phyloP scores from a whole-genome alignment of 176 grass and related monocot genomes.

The Lolium perenne region DNA sequence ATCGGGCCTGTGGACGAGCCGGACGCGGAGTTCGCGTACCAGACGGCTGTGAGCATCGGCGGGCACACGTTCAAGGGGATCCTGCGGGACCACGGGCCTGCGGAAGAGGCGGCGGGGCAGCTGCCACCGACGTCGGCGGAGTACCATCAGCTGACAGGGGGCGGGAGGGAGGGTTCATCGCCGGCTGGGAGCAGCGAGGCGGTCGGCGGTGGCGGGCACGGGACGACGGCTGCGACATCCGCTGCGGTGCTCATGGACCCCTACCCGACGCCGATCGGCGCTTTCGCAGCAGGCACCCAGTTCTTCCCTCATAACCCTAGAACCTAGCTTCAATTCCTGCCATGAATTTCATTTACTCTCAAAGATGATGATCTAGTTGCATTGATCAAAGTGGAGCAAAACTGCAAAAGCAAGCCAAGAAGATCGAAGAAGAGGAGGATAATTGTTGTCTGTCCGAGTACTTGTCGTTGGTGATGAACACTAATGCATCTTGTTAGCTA shows the following conservation, averaged over 20 bases:
- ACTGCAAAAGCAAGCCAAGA: slow-evolving; percentile 34
- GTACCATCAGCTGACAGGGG: slow-evolving; percentile 59
- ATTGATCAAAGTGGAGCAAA: slow-evolving; percentile 33
- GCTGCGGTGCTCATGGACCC: slow-evolving; percentile 80
- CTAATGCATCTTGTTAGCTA: slow-evolving; percentile 50
- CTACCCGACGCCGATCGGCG: slow-evolving; percentile 91
- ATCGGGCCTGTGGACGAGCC: slow-evolving; percentile 87
- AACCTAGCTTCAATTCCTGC: slow-evolving; percentile 61
- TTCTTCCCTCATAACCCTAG: slow-evolving; percentile 98
- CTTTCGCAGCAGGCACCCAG: slow-evolving; percentile 94
- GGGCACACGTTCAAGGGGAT: slow-evolving; percentile 97
- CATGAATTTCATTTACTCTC: slow-evolving; percentile 54
- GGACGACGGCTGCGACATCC: slow-evolving; percentile 38
- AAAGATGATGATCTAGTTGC: slow-evolving; percentile 34
- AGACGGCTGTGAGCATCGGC: slow-evolving; percentile 90
- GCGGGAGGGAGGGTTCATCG: slow-evolving; percentile 62
- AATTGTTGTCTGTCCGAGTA: slow-evolving; percentile 37
- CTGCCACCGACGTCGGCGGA: slow-evolving; percentile 45
- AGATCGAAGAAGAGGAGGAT: slow-evolving; percentile 25
- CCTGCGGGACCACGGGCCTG: slow-evolving; percentile 82
- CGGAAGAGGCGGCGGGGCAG: slow-evolving; percentile 52
- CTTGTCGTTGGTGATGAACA: slow-evolving; percentile 44
- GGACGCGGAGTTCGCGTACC: slow-evolving; percentile 92
- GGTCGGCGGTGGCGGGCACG: slow-evolving; percentile 25
- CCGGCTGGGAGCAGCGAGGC: slow-evolving; percentile 65